phyloP scores from a whole-genome alignment of 2,329 filamentous ascomycete species.

The Phaeosphaeria sp. region DNA sequence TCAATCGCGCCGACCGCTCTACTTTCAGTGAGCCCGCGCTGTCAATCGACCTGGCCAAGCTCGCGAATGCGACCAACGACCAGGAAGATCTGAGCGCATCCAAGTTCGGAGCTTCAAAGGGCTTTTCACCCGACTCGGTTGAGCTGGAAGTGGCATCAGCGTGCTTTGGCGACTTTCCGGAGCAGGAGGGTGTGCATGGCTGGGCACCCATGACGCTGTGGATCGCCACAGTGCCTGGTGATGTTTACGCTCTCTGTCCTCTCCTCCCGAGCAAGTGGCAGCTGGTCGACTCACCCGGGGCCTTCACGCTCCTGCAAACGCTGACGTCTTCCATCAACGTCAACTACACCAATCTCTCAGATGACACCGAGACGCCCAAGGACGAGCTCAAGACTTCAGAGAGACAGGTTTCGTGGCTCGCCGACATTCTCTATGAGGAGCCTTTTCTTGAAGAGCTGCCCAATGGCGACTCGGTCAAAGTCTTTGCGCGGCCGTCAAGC shows the following conservation, averaged over 20 bases:
- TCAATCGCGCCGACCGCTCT: constrained; percentile 82
- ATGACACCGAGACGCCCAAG: constrained; percentile 50
- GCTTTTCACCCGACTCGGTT: constrained; percentile 85
- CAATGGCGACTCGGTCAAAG: constrained; percentile 54
- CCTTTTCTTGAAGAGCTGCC: constrained; percentile 51
- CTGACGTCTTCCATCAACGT: constrained; percentile 83
- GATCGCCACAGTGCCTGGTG: constrained; percentile 93
- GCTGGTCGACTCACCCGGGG: constrained; percentile 48
- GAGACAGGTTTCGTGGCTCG: constrained; percentile 67
- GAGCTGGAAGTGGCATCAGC: constrained; percentile 95
- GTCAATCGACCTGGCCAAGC: constrained; percentile 85
- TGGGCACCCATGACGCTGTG: constrained; percentile 98
- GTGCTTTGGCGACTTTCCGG: constrained; percentile 78
- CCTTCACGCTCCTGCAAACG: constrained; percentile 77
- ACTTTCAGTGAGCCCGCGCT: constrained; percentile 85
- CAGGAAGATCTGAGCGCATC: constrained; percentile 86
- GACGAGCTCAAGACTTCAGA: constrained; percentile 51
- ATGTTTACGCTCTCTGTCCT: constrained; percentile 92
- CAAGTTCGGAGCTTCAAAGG: constrained; percentile 74
- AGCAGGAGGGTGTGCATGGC: constrained; percentile 62
- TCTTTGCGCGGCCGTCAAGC: constrained; percentile 62
- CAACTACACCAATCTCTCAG: constrained; percentile 54
- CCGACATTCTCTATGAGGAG: constrained; percentile 56
- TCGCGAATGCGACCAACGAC: constrained; percentile 81
- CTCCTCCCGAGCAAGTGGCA: constrained; percentile 88